Evolutionary conservation across 2,329 filamentous ascomycete genomes (phyloP), one percentile per base, ranked within the genome.

Genomic region (Colletotrichum coccodes): DNA sequence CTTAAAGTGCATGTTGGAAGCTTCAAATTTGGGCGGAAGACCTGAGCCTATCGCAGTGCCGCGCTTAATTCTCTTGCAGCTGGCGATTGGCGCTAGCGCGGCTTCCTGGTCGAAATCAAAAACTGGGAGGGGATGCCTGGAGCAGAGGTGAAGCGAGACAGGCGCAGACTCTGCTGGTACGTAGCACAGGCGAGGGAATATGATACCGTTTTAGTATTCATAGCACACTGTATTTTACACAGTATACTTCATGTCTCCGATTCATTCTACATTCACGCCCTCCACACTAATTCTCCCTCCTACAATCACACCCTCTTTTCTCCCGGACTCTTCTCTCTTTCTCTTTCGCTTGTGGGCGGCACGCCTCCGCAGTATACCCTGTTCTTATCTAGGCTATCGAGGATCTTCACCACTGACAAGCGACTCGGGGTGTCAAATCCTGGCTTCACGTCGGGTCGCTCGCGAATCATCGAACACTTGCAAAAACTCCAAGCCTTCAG

Each of bases 11-110:
- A 18, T 52, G 42, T 60, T 57, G 40, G 23, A 60, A 28, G 47
- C 53, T 54, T 68, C 54, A 47, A 42, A 66, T 11, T 56, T 28
- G 59, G 47, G 47, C 56, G 42, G 36, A 56, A 40, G 18, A 23
- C 28, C 26, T 49, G 46, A 40, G 57, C 69, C 69, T 66, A 71
- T 71, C 26, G 46, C 56, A 62, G 40, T 6, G 38, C 18, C 69
- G 69, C 69, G 69, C 53, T 71, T 71, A 65, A n/a, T 57, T n/a
- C 30, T 34, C 23, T 21, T n/a, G 56, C 44, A 67, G 42, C 30
- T 40, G 44, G 57, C 65, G 56, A 53, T 21, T 47, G 57, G 36
- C 57, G 58, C 57, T 62, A 70, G 52, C 38, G 50, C 49, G 47
- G 23, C 54, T 23, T 32, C 6, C 40, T 46, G n/a, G 28, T 58